Evolutionary conservation across 495 filamentous ascomycete species (phyloP), one percentile per base, ranked within the genome.

Genomic region (Umbilicaria muhlenbergii): DNA sequence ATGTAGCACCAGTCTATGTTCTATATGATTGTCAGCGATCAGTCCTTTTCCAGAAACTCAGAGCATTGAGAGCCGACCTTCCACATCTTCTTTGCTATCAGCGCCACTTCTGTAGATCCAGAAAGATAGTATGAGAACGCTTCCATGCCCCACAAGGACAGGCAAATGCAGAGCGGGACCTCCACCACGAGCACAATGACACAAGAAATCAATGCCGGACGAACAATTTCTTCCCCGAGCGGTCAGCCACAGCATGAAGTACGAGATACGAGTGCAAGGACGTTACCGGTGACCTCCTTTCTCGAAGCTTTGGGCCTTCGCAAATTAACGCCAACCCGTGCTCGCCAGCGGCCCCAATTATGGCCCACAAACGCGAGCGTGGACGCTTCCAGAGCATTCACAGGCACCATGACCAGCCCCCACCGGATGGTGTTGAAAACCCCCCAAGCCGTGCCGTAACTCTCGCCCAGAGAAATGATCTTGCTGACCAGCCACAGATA

Each of bases 351-450:
- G 0, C 79, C 78, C 81, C 81, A 85, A 11, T 57, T 57, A 53
- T 86, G 81, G 0, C 80, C 78, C 21, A 84, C 63, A 51, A 83
- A 83, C 0, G 78, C 63, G 3, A 78, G 62, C 1, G 75, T 61
- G 0, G 79, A 77, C 7, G 74, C 72, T 51, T 86, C 79, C 8
- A 85, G 55, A 0, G 80, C 64, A 43, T 75, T 70, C 0, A 83
- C 80, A 0, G 80, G 79, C 1, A 86, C 78, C 81, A 83, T 86
- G 24, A 84, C 64, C 3, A 86, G 59, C 1, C 81, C 80, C 81
- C 80, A 86, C n/a, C 80, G 69, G 46, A 86, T 83, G 0, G 80
- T 83, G 46, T 71, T 81, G 62, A 86, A 85, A 33, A 84, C 63
- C 12, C 78, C 74, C 81, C 79, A 86, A 2, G 81, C 79, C 2